These are phyloP conservation scores for Volvox reticuliferus DNA, from an alignment of 139 green algal species.

Conservation along the genomic window DNA sequence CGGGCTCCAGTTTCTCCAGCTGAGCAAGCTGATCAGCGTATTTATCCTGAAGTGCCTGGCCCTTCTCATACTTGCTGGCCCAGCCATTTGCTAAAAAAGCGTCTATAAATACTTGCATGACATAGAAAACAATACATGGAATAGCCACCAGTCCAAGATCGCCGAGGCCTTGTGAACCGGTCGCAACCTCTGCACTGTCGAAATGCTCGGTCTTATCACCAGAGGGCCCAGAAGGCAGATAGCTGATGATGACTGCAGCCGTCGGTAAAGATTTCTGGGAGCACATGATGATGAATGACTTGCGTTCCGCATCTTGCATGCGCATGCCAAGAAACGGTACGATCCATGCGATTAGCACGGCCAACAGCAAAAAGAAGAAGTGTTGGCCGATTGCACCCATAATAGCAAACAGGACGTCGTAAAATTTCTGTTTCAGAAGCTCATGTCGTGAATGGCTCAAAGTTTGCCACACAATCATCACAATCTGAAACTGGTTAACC, in stretches of 20 bases:
- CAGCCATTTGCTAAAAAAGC: slow-evolving; percentile 68
- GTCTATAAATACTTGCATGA: slow-evolving; percentile 84
- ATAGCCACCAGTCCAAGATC: slow-evolving; percentile 80
- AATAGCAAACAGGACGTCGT: slow-evolving; percentile 68
- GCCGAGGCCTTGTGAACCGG: slow-evolving; percentile 52
- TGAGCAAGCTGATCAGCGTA: slow-evolving; percentile 59
- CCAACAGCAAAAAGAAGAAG: slow-evolving; percentile 71
- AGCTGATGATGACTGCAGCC: slow-evolving; percentile 71
- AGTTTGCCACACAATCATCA: slow-evolving; percentile 84
- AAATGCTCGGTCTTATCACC: not conserved
- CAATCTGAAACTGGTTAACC: slow-evolving; percentile 70
- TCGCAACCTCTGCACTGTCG: not conserved
- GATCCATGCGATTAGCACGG: slow-evolving; percentile 62
- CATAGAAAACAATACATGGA: slow-evolving; percentile 85
- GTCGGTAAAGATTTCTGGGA: slow-evolving; percentile 80
- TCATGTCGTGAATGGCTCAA: slow-evolving; percentile 62
- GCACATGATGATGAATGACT: slow-evolving; percentile 70
- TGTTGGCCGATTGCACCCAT: slow-evolving; percentile 61
- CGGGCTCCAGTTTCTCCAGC: slow-evolving; percentile 47
- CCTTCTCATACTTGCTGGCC: slow-evolving; percentile 69
- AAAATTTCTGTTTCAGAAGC: slow-evolving; percentile 69
- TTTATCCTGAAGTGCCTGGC: slow-evolving; percentile 51
- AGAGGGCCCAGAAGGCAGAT: slow-evolving; percentile 38
- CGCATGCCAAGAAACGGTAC: slow-evolving; percentile 47
- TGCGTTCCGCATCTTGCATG: slow-evolving; percentile 63